These are phyloP conservation scores for Platanus orientalis DNA, from an alignment of 164 flowering plant species.

Conservation along the genomic window DNA sequence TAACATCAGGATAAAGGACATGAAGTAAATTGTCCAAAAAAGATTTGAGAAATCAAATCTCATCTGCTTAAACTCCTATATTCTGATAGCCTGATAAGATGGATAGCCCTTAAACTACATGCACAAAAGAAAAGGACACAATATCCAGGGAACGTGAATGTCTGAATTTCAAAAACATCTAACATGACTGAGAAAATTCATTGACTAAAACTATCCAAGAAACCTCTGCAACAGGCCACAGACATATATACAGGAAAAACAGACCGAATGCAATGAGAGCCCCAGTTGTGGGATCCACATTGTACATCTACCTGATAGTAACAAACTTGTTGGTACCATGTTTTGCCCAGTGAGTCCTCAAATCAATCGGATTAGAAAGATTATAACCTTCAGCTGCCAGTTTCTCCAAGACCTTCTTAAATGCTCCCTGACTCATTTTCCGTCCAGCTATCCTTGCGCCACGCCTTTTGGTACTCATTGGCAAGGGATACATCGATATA, in stretches of 20 bases:
- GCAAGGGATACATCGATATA: constrained; percentile 75
- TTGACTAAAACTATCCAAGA: constrained; percentile 23
- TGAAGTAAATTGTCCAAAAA: constrained; percentile 16
- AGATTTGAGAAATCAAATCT: constrained; percentile 21
- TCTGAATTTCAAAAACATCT: constrained; percentile 31
- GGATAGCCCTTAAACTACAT: constrained; percentile 17
- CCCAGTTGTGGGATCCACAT: constrained; percentile 21
- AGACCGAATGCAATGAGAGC: constrained; percentile 35
- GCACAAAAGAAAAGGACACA: constrained; percentile 22
- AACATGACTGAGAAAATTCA: constrained; percentile 30
- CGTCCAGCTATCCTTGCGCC: constrained; percentile 92
- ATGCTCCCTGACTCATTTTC: constrained; percentile 94
- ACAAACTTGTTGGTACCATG: constrained; percentile 96
- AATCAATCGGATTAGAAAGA: constrained; percentile 72
- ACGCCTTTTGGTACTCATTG: constrained; percentile 85
- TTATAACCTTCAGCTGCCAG: constrained; percentile 68
- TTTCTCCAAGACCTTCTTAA: constrained; percentile 89
- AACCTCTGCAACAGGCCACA: constrained; percentile 37
- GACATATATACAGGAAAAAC: constrained; percentile 42
- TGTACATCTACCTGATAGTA: constrained; percentile 65
- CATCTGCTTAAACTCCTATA: constrained; percentile 20
- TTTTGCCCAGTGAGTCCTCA: constrained; percentile 86
- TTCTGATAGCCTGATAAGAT: constrained; percentile 17
- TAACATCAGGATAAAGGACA: constrained; percentile 3
- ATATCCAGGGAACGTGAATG: constrained; percentile 19